Percentiles rank a stretch among this genome's conserved stretches.
Conservation (phyloP, 495 filamentous ascomycete genomes). For the Poronia punctata region DNA sequence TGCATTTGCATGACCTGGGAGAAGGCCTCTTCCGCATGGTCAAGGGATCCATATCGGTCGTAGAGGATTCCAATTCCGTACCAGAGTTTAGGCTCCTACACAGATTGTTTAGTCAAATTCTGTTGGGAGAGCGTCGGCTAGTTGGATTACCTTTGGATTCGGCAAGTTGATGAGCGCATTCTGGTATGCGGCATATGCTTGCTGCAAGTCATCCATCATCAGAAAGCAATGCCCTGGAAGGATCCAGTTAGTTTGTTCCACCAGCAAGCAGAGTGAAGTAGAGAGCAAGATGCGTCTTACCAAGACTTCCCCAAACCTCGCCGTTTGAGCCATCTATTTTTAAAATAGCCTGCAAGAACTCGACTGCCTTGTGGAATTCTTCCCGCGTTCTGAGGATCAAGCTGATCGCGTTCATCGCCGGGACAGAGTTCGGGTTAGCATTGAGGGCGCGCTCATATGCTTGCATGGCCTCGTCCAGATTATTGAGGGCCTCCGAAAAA, state of each 20-base stretch:
- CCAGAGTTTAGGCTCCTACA: conserved; percentile 92
- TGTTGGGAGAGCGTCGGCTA: not conserved
- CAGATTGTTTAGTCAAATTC: conserved; percentile 11
- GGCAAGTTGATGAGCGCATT: conserved; percentile 87
- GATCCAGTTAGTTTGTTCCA: too few species aligned
- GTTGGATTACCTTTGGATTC: conserved; percentile 75
- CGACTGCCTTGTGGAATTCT: conserved; percentile 88
- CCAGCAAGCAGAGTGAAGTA: too few species aligned
- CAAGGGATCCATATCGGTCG: conserved; percentile 91
- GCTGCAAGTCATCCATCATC: conserved; percentile 99
- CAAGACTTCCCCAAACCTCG: conserved; percentile 93
- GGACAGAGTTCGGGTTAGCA: conserved; percentile 82
- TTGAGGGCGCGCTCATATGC: conserved; percentile 85
- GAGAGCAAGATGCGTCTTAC: conserved; percentile 39
- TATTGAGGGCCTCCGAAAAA: conserved; percentile 80
- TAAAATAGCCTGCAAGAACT: conserved; percentile 84
- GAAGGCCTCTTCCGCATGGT: conserved; percentile 97
- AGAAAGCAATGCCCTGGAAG: conserved; percentile 83
- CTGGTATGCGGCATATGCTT: conserved; percentile 97
- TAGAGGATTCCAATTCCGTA: conserved; percentile 98
- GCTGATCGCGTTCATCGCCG: conserved; percentile 91
- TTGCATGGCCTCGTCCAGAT: conserved; percentile 77
- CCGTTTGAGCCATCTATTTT: conserved; percentile 85
- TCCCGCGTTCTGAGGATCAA: conserved; percentile 85
- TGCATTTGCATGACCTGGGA: conserved; percentile 99